phyloP scores from a whole-genome alignment of 106 monocot species.

The Dioscorea dumetorum region DNA sequence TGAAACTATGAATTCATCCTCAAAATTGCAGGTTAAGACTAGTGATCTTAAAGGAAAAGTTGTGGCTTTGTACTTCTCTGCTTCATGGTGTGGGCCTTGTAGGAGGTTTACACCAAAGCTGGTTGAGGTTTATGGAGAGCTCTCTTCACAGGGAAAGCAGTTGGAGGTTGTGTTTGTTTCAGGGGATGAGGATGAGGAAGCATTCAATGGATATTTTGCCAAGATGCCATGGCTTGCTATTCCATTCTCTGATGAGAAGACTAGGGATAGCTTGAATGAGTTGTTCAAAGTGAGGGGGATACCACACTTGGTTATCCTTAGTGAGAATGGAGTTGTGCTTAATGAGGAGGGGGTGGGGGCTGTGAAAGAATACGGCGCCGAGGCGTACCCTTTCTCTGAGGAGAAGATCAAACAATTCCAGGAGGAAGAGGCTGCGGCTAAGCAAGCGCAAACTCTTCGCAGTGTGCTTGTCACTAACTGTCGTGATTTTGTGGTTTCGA shows the following conservation, averaged over 20 bases:
- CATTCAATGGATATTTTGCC: conserved; percentile 50
- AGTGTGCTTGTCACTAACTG: conserved; percentile 29
- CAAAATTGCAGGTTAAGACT: conserved; percentile 25
- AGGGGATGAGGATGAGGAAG: conserved; percentile 45
- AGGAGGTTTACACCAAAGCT: conserved; percentile 47
- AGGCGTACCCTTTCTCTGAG: conserved; percentile 38
- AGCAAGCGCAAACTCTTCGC: conserved; percentile 51
- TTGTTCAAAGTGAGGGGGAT: conserved; percentile 43
- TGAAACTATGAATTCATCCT: neutral
- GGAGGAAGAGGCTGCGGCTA: conserved; percentile 40
- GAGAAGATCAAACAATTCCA: conserved; percentile 43
- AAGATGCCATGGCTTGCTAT: conserved; percentile 88
- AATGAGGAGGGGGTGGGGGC: conserved; percentile 18
- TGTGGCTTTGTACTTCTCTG: conserved; percentile 71
- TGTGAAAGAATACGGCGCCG: conserved; percentile 43
- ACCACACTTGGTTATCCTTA: conserved; percentile 52
- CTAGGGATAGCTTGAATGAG: conserved; percentile 22
- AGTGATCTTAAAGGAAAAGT: conserved; percentile 15
- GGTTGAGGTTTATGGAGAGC: conserved; percentile 41
- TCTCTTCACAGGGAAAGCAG: conserved; percentile 12
- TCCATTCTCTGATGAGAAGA: conserved; percentile 53
- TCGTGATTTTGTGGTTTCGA: conserved; percentile 55
- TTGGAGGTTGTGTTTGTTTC: conserved; percentile 80
- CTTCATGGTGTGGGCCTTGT: conserved; percentile 59
- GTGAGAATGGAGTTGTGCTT: conserved; percentile 36